Percentiles rank a stretch among this genome's conserved stretches.
Conservation (phyloP, 169 alveolate species). For the Theileria annulata region DNA sequence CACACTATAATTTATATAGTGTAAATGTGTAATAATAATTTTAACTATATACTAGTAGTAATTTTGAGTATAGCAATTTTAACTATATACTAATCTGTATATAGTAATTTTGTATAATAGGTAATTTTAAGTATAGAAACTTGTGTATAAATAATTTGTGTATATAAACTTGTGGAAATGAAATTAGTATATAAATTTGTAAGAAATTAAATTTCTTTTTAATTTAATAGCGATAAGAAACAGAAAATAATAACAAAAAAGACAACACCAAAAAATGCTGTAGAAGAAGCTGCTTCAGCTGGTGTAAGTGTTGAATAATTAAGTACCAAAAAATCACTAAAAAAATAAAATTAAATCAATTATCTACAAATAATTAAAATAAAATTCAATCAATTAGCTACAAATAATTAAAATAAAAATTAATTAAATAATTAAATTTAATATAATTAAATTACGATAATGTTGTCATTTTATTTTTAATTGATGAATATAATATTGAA, state of each 20-base stretch:
- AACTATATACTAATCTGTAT: too few species aligned
- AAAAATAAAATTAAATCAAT: neutral
- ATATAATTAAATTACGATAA: neutral
- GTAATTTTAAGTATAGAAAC: too few species aligned
- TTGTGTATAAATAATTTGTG: too few species aligned
- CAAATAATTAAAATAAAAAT: neutral
- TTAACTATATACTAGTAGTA: too few species aligned
- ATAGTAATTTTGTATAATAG: too few species aligned
- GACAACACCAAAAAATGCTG: neutral
- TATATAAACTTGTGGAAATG: too few species aligned
- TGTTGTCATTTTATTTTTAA: neutral
- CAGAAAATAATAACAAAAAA: conserved; percentile 4
- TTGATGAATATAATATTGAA: neutral
- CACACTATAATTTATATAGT: neutral
- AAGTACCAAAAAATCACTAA: conserved; percentile 9
- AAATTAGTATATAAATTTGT: neutral
- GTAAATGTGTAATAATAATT: neutral
- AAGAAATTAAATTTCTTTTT: neutral
- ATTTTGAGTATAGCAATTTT: too few species aligned
- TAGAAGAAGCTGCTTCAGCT: conserved; percentile 12
- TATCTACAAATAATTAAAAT: neutral
- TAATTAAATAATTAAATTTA: too few species aligned
- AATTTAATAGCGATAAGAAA: conserved; percentile 9
- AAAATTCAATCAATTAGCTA: neutral
- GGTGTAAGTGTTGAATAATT: conserved; percentile 11